phyloP scores from a whole-genome alignment of 805 yeast genomes.

The Candida krabiensis region DNA sequence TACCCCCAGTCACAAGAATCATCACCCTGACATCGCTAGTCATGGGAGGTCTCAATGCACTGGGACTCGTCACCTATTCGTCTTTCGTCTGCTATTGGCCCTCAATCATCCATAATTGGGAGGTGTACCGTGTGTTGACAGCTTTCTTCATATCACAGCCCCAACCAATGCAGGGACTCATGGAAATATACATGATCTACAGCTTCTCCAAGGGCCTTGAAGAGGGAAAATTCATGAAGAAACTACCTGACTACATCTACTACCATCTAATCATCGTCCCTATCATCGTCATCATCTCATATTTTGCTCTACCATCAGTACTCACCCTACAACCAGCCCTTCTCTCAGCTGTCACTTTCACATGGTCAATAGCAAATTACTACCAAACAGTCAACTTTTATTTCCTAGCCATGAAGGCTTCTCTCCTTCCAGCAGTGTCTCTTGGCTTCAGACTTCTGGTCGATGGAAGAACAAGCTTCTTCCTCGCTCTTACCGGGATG shows the following conservation, averaged over 20 bases:
- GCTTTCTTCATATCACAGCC: constrained; percentile 46
- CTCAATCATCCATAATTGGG: constrained; percentile 32
- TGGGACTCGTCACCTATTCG: constrained; percentile 27
- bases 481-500: constrained; percentile 49
- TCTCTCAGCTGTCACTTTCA: constrained; percentile 54
- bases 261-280: constrained; percentile 52
- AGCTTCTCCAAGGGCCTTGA: constrained; percentile 58
- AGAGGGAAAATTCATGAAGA: constrained; percentile 45
- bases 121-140: constrained; percentile 48
- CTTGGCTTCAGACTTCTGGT: constrained; percentile 45
- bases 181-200: constrained; percentile 59
- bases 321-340: constrained; percentile 39
- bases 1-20: constrained; percentile 65
- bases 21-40: constrained; percentile 49
- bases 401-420: constrained; percentile 53
- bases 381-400: constrained; percentile 54
- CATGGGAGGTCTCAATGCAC: constrained; percentile 40
- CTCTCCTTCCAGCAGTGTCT: constrained; percentile 48
- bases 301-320: constrained; percentile 26
- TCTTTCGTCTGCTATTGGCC: constrained; percentile 34
- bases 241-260: constrained; percentile 56
- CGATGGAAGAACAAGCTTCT: constrained; percentile 41
- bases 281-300: constrained; percentile 38
- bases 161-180: constrained; percentile 43
- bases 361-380: constrained; percentile 61